Evolutionary conservation across 345 rosid species (phyloP).

Genomic region (Arabis hirsuta): DNA sequence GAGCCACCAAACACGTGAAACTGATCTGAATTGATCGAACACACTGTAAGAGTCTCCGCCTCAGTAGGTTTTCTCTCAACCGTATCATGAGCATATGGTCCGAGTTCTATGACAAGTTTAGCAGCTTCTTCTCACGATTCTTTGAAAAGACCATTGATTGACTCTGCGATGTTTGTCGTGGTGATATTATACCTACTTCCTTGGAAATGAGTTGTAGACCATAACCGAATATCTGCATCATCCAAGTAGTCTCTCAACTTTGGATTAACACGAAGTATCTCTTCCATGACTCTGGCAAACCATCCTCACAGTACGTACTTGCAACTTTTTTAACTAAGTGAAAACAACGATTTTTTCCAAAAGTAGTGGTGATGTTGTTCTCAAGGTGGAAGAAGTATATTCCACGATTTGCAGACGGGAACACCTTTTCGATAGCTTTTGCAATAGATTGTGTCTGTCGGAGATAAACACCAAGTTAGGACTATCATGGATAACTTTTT

Average conservation of each 20-base stretch:
- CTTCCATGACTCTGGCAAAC: not conserved
- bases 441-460: not conserved
- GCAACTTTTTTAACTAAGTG: not conserved
- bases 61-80: not conserved
- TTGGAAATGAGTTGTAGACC: not conserved
- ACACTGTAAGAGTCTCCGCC: not conserved
- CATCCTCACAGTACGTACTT: not conserved
- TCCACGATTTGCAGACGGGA: not conserved
- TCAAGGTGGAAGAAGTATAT: slow-evolving; percentile 12
- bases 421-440: not conserved
- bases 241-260: not conserved
- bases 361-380: not conserved
- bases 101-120: not conserved
- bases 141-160: not conserved
- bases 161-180: not conserved
- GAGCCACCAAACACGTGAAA: not conserved
- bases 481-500: not conserved
- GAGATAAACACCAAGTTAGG: not conserved
- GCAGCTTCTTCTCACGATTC: not conserved
- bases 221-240: slow-evolving; percentile 2
- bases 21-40: not conserved
- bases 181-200: slow-evolving; percentile 8
- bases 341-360: not conserved
- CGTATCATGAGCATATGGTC: not conserved
- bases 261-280: not conserved